Percentiles rank a stretch among this genome's conserved stretches.
Conservation (phyloP, 768 basidiomycete genomes). For the Boletellus sp. region DNA sequence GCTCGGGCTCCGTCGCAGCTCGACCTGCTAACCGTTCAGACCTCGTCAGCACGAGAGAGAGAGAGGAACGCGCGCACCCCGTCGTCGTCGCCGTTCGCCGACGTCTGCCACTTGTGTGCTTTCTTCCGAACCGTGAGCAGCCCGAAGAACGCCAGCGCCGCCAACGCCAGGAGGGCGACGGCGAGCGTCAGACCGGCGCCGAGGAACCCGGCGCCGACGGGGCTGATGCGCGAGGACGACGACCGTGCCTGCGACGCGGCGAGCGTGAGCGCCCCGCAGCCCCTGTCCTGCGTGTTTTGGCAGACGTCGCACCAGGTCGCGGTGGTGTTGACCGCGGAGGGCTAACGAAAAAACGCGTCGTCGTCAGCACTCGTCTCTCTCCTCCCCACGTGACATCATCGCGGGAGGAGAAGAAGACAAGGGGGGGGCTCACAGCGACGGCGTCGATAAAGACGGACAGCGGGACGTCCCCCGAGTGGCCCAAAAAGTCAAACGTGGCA, state of each 20-base stretch:
- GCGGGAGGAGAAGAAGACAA: too few relatives aligned
- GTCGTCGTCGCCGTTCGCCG: constrained; percentile 4
- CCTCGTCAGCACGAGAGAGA: too few relatives aligned
- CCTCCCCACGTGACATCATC: too few relatives aligned
- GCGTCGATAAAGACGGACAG: constrained; percentile 48
- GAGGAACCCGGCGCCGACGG: constrained; percentile 64
- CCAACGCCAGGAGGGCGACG: constrained; percentile 37
- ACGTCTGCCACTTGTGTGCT: neutral
- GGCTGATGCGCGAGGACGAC: constrained; percentile 40
- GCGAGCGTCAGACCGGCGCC: constrained; percentile 55
- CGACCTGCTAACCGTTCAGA: constrained; percentile 14
- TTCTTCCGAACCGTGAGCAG: constrained; percentile 26
- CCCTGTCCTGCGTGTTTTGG: constrained; percentile 52
- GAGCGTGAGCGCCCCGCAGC: constrained; percentile 47
- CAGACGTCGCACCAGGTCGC: constrained; percentile 59
- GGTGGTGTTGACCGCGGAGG: constrained; percentile 48
- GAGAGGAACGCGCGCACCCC: constrained; percentile 13
- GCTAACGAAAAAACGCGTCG: constrained; percentile 34
- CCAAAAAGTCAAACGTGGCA: constrained; percentile 45
- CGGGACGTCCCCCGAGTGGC: constrained; percentile 47
- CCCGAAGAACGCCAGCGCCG: constrained; percentile 41
- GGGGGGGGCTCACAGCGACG: constrained; percentile 30
- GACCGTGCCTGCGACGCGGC: constrained; percentile 25
- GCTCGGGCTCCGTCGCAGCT: constrained; percentile 19
- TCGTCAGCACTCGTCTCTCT: too few relatives aligned